Base-by-base conservation (phyloP, 2,329 filamentous ascomycete genomes). In the Chaetomiaceae sp. region DNA sequence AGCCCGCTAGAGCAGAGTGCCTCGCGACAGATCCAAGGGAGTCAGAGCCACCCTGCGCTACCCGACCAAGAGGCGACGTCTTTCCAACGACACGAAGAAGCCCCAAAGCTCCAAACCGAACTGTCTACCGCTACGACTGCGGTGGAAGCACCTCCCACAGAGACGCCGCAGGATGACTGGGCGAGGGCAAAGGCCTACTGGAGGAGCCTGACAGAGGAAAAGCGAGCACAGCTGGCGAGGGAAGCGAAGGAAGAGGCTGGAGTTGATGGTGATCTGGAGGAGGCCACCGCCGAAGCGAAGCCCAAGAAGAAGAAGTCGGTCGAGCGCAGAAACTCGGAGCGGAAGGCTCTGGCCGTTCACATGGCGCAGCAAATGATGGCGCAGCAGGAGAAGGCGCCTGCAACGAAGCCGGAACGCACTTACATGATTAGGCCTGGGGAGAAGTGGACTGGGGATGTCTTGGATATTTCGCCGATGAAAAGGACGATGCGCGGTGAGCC, bases 151-250 rank as follows among this genome's bases (percentile, higher is more conserved):
- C 47, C 47, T 9, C 22, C 46, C 10, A 7, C 26, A 2, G 47
- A 45, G n/a, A 27, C 20, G 6, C 45, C 46, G 9, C 42, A 54
- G 41, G 67, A 72, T 50, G 78, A 84, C 45, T 88, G 84, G 86
- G 78, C 81, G 51, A 73, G 76, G 43, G 77, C 82, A 14, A 85
- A 84, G 57, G 69, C 76, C 0, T 87, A 84, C 56, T 88, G 84
- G 85, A 80, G 75, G 51, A 77, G 78, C 42, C 64, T 88, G 6
- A 81, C 75, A 7, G 69, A 72, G 2, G 76, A 84, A 26, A 79
- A 82, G 58, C 76, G 81, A 35, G 75, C 75, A 6, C 75, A 81
- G 57, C 71, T 84, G 26, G 79, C 83, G 57, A 68, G 65, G 4
- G 79, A 82, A 48, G 75, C 75, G 2, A 61, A 74, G 38, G 72